A percentile compares a stretch with the other conserved stretches of the same genome.
These are phyloP conservation scores for Haplosporangium sp. DNA, from an alignment of 371 early-diverging fungal species.

Conservation along the genomic window DNA sequence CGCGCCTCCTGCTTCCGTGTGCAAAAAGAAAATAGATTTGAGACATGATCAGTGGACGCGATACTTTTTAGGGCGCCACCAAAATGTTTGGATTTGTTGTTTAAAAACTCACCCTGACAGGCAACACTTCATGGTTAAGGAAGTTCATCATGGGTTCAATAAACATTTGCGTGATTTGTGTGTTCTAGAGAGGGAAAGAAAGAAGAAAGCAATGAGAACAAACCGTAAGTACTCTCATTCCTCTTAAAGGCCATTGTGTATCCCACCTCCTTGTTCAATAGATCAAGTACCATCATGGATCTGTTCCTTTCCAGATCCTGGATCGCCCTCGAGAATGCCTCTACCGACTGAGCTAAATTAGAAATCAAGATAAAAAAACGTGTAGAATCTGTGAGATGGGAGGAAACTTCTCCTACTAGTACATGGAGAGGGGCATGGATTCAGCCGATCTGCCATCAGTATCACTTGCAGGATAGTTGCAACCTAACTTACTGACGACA, in stretches of 20 bases:
- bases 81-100: not conserved
- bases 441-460: not conserved
- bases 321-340: constrained; percentile 67
- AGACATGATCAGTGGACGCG: too few species aligned
- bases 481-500: constrained; percentile 62
- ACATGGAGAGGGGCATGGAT: not conserved
- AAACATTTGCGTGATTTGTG: constrained; percentile 73
- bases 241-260: not conserved
- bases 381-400: not conserved
- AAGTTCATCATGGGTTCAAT: constrained; percentile 72
- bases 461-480: too few species aligned
- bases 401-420: not conserved
- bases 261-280: too few species aligned
- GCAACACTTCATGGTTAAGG: constrained; percentile 64
- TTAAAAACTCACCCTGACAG: constrained; percentile 66
- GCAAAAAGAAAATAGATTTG: not conserved
- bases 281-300: constrained; percentile 63
- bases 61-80: not conserved
- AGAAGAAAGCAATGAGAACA: not conserved
- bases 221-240: not conserved
- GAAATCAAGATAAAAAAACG: not conserved
- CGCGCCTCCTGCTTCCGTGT: constrained; percentile 62
- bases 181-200: constrained; percentile 56
- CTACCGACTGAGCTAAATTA: constrained; percentile 61
- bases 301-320: constrained; percentile 73